A percentile compares a stretch with the other conserved stretches of the same genome.
These are phyloP conservation scores for Biscogniauxia sp. DNA, from an alignment of 2,329 filamentous ascomycete genomes.

Conservation along the genomic window DNA sequence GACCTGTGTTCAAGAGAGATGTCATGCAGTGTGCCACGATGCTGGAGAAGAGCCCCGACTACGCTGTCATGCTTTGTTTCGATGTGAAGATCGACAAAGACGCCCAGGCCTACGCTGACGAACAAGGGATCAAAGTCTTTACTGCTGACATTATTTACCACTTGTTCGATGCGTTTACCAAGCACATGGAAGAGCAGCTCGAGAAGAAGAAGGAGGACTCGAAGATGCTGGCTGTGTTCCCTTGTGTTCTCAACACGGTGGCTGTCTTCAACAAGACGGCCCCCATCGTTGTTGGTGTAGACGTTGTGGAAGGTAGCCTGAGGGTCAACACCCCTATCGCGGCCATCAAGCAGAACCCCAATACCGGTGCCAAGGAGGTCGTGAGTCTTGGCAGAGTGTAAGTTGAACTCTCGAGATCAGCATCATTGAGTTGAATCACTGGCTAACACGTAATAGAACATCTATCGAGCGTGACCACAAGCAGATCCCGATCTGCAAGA, in stretches of 20 bases:
- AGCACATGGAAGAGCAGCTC: constrained; percentile 83
- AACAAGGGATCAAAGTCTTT: constrained; percentile 95
- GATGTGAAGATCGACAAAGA: constrained; percentile 99
- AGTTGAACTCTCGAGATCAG: constrained; percentile 39
- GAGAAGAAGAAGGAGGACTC: constrained; percentile 95
- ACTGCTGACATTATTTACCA: constrained; percentile 99
- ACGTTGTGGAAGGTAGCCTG: constrained; percentile 88
- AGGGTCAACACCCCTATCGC: constrained; percentile 87
- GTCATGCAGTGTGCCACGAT: constrained; percentile 94
- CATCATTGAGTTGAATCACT: constrained; percentile 1
- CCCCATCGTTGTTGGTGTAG: constrained; percentile 92
- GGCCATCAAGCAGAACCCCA: constrained; percentile 76
- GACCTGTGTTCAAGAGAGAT: constrained; percentile 96
- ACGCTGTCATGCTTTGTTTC: constrained; percentile 99
- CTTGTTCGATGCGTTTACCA: constrained; percentile 93
- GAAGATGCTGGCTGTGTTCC: constrained; percentile 95
- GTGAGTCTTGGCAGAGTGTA: constrained; percentile 89
- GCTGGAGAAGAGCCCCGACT: constrained; percentile 93
- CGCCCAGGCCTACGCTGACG: constrained; percentile 83
- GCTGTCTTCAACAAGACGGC: constrained; percentile 98
- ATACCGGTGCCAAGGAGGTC: constrained; percentile 79
- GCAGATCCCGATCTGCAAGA: constrained; percentile 86
- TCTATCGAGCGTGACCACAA: constrained; percentile 98
- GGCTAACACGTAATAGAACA: constrained; percentile 57
- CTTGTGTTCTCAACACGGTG: constrained; percentile 84